phyloP scores from a whole-genome alignment of 768 basidiomycete species.

The Lactarius quietus region DNA sequence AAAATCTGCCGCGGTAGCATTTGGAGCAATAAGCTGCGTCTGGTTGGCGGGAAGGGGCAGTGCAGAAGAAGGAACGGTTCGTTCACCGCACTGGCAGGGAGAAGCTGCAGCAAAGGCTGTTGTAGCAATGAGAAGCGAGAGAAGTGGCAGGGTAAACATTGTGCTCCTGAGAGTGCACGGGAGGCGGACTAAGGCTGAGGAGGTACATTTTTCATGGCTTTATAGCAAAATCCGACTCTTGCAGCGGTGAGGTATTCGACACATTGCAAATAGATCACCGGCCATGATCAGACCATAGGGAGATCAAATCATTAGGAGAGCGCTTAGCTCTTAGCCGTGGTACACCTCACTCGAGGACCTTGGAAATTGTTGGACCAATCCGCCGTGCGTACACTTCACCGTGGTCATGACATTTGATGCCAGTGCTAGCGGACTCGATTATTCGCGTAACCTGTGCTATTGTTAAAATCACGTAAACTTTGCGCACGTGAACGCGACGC shows the following conservation, averaged over 20 bases:
- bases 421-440: no score
- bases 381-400: neutral
- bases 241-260: neutral
- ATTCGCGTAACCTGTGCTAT: neutral
- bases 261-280: neutral
- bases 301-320: no score
- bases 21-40: neutral
- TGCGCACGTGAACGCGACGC: no score
- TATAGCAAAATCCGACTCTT: neutral
- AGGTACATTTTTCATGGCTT: neutral
- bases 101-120: neutral
- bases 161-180: no score
- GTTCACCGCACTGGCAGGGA: neutral
- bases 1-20: neutral
- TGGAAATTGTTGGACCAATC: neutral
- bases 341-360: neutral
- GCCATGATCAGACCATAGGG: neutral
- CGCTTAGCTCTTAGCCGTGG: no score
- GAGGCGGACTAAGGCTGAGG: no score
- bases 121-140: neutral
- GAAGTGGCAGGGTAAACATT: neutral
- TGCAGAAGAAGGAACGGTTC: neutral
- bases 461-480: no score
- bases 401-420: neutral
- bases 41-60: neutral